A percentile compares a stretch with the other conserved stretches of the same genome.
phyloP scores from a whole-genome alignment of 2,329 filamentous ascomycete genomes.

The Microascus cirrosus region DNA sequence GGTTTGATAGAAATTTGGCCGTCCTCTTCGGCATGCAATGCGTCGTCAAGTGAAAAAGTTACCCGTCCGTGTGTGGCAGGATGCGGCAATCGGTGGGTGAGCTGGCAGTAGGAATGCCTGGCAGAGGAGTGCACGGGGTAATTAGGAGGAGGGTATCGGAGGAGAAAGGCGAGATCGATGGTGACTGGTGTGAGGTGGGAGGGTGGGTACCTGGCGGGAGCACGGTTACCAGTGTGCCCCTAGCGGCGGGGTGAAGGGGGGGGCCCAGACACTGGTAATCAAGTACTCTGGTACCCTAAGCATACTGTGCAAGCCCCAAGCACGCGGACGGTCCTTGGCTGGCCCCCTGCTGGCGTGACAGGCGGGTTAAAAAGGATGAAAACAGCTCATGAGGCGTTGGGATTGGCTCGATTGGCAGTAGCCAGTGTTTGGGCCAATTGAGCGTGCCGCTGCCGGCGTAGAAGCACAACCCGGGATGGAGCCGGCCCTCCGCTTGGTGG shows the following conservation, averaged over 20 bases:
- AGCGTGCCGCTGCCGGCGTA: not conserved
- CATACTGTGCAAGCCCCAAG: not conserved
- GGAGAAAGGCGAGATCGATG: conserved; percentile 4
- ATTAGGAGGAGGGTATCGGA: not conserved
- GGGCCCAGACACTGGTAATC: not conserved
- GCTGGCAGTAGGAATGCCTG: not conserved
- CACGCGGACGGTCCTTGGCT: not conserved
- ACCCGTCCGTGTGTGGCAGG: not conserved
- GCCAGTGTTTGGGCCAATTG: not conserved
- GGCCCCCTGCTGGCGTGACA: not conserved
- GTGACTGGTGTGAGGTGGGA: conserved; percentile 11
- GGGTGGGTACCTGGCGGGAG: not conserved
- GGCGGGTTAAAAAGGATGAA: not conserved
- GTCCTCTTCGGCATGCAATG: not conserved
- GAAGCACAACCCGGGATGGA: not conserved
- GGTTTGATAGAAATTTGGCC: not conserved
- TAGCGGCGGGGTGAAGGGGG: conserved; percentile 1
- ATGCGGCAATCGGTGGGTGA: not conserved
- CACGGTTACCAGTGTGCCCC: conserved; percentile 7
- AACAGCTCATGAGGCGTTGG: not conserved
- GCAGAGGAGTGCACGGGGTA: not conserved
- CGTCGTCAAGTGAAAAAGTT: not conserved
- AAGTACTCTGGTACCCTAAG: not conserved
- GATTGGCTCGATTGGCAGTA: not conserved
- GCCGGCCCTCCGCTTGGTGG: not conserved